Conservation (phyloP, 495 filamentous ascomycete genomes). For the Cladorrhinum samala region DNA sequence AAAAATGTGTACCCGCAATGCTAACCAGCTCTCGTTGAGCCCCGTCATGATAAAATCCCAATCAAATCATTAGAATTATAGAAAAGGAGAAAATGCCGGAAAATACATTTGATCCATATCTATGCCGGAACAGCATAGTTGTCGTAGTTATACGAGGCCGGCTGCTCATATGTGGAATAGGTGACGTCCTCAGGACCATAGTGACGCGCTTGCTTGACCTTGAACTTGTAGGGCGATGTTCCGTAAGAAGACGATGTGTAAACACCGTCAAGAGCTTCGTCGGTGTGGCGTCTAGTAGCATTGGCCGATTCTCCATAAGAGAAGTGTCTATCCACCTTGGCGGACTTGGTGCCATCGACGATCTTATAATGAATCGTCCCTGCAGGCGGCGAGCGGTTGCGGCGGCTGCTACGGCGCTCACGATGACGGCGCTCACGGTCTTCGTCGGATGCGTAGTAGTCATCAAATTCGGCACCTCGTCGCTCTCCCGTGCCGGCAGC, state of each 20-base stretch:
- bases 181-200: conserved; percentile 18
- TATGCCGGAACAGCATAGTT: not conserved
- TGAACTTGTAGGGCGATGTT: conserved; percentile 3
- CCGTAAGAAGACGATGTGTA: conserved; percentile 11
- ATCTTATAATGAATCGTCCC: conserved; percentile 17
- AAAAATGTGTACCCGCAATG: not conserved
- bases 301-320: conserved; percentile 18
- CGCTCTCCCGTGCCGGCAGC: conserved; percentile 3
- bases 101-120: too few relatives aligned
- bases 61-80: not conserved
- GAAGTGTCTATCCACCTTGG: conserved; percentile 19
- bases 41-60: not conserved
- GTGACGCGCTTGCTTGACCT: conserved; percentile 20
- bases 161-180: conserved; percentile 14
- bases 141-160: not conserved
- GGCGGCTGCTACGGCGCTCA: conserved; percentile 18
- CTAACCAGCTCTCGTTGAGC: not conserved
- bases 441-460: conserved; percentile 26
- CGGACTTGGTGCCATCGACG: conserved; percentile 20
- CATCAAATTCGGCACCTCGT: conserved; percentile 7
- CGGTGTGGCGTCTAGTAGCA: conserved; percentile 13
- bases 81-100: not conserved
- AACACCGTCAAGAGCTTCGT: conserved; percentile 1
- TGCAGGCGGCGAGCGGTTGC: conserved; percentile 13
- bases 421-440: conserved; percentile 19